A percentile compares a stretch with the other conserved stretches of the same genome.
Conservation (phyloP, 2,329 filamentous ascomycete genomes). For the Thermothelomyces thermophilus region DNA sequence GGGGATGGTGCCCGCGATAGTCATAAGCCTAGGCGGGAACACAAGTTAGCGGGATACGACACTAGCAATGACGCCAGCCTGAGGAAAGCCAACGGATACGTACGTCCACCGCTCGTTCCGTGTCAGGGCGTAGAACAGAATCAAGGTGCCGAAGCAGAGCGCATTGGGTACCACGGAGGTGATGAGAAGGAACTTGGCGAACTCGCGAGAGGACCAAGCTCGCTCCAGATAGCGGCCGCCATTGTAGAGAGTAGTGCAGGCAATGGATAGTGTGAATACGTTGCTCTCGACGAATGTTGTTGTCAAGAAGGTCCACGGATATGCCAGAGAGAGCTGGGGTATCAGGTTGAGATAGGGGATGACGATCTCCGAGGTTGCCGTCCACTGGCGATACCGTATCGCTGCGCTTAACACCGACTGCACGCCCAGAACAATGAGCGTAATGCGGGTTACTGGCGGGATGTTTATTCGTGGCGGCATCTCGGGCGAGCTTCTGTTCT, state of each 20-base stretch:
- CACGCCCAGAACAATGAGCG: conserved; percentile 66
- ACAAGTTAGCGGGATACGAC: not conserved
- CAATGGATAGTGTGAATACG: conserved; percentile 74
- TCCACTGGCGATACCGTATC: conserved; percentile 67
- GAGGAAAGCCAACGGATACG: conserved; percentile 6
- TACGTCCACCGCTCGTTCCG: conserved; percentile 63
- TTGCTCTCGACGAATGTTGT: conserved; percentile 90
- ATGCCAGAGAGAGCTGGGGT: conserved; percentile 73
- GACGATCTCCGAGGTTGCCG: conserved; percentile 55
- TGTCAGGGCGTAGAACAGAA: conserved; percentile 66
- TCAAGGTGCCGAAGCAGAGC: conserved; percentile 58
- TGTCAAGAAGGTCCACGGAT: conserved; percentile 87
- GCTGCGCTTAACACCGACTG: conserved; percentile 79
- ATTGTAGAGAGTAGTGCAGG: conserved; percentile 75
- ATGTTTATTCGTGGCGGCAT: conserved; percentile 86
- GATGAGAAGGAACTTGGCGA: conserved; percentile 81
- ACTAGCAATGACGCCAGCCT: not conserved
- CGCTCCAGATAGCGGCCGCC: conserved; percentile 92
- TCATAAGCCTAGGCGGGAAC: conserved; percentile 54
- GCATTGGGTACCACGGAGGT: conserved; percentile 74
- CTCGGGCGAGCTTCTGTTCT: conserved; percentile 26
- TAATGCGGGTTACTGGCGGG: conserved; percentile 78
- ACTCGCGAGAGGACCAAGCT: conserved; percentile 88
- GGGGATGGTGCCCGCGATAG: conserved; percentile 81
- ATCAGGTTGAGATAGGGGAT: conserved; percentile 85